These are phyloP conservation scores for Neofusicoccum sp. DNA, from an alignment of 2,329 filamentous ascomycete species.

Conservation along the genomic window DNA sequence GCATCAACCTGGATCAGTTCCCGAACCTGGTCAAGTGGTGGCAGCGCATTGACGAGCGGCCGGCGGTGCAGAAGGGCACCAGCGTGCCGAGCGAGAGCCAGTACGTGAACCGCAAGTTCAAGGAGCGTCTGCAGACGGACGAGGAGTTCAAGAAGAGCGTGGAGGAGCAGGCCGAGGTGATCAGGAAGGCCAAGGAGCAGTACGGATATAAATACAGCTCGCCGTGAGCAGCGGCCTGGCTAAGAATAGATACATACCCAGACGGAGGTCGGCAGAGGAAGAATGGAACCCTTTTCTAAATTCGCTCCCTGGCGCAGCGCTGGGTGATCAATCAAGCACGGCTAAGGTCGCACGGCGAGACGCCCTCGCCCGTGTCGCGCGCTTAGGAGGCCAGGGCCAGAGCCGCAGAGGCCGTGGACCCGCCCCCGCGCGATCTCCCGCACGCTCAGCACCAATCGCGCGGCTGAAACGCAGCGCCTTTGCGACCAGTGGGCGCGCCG, in stretches of 20 bases:
- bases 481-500: slow-evolving; percentile 2
- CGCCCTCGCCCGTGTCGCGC: slow-evolving; percentile 7
- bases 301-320: not conserved
- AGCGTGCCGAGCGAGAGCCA: slow-evolving; percentile 39
- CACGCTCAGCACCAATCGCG: not conserved
- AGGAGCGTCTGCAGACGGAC: slow-evolving; percentile 47
- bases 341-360: slow-evolving; percentile 14
- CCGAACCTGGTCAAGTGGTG: slow-evolving; percentile 49
- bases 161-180: slow-evolving; percentile 39
- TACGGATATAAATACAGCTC: slow-evolving; percentile 50
- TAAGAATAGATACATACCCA: slow-evolving; percentile 10
- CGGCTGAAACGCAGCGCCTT: slow-evolving; percentile 4
- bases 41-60: slow-evolving; percentile 44
- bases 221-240: not conserved
- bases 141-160: slow-evolving; percentile 53
- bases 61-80: slow-evolving; percentile 46
- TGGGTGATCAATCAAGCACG: not conserved
- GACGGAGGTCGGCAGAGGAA: slow-evolving; percentile 2
- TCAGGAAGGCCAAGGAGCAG: slow-evolving; percentile 48
- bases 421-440: slow-evolving; percentile 2
- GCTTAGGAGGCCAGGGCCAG: slow-evolving; percentile 1
- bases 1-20: slow-evolving; percentile 46
- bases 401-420: slow-evolving; percentile 9
- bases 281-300: not conserved
- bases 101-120: slow-evolving; percentile 47